Percentiles rank a stretch among this genome's conserved stretches.
Evolutionary conservation across 371 early-diverging fungal species (phyloP).

Genomic region (Parasitella parasitica): DNA sequence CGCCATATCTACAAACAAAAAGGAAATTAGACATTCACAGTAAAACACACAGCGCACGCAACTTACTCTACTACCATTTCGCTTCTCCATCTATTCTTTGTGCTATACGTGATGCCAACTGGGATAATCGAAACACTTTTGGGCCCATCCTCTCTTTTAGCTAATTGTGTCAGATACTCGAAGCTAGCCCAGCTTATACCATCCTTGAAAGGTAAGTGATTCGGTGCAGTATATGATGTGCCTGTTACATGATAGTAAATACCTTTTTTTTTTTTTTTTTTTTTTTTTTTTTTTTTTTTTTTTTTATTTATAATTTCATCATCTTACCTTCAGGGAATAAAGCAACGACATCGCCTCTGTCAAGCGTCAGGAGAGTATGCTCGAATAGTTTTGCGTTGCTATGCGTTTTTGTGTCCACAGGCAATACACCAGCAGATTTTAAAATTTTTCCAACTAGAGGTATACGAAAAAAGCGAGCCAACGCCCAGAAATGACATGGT

Average conservation of each 20-base stretch:
- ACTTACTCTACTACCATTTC: constrained; percentile 52
- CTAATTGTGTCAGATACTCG: constrained; percentile 40
- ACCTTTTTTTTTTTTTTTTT: neutral
- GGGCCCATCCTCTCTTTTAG: constrained; percentile 2
- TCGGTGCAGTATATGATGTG: constrained; percentile 57
- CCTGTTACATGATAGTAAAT: constrained; percentile 26
- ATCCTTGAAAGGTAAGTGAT: constrained; percentile 54
- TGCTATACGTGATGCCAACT: constrained; percentile 56
- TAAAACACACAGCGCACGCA: neutral
- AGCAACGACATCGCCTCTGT: constrained; percentile 50
- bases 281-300: too few relatives aligned
- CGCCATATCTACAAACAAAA: constrained; percentile 44
- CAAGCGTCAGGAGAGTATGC: constrained; percentile 48
- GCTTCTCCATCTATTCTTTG: constrained; percentile 59
- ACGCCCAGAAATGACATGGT: constrained; percentile 62
- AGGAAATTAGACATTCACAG: too few relatives aligned
- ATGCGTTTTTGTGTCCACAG: constrained; percentile 56
- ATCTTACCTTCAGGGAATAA: constrained; percentile 65
- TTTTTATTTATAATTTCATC: too few relatives aligned
- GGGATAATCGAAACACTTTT: constrained; percentile 40
- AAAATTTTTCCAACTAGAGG: constrained; percentile 43
- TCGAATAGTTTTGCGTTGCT: constrained; percentile 56
- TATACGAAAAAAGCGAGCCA: constrained; percentile 52
- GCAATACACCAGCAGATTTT: constrained; percentile 49
- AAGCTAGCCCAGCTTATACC: constrained; percentile 57